Percentiles rank a stretch among this genome's conserved stretches.
These are phyloP conservation scores for Potentilla sterilis DNA, from an alignment of 306 rosid genomes.

Conservation along the genomic window DNA sequence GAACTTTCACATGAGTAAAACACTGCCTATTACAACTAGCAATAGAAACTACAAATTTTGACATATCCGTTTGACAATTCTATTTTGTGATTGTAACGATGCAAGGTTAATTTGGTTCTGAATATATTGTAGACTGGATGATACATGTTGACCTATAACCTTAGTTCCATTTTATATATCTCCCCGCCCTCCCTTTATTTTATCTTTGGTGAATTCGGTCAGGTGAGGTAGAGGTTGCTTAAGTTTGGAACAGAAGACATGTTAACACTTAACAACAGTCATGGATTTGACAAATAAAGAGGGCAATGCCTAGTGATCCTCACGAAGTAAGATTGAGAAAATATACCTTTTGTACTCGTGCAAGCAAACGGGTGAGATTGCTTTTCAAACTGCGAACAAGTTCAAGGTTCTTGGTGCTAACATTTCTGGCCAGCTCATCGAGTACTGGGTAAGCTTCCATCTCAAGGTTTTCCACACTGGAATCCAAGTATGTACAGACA, in stretches of 20 bases:
- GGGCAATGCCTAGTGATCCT: not conserved
- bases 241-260: not conserved
- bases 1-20: not conserved
- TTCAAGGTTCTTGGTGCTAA: conserved; percentile 96
- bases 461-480: conserved; percentile 84
- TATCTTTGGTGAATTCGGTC: not conserved
- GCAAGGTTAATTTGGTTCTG: not conserved
- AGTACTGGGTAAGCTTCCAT: conserved; percentile 85
- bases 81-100: not conserved
- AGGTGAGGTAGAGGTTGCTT: not conserved
- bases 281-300: conserved; percentile 12
- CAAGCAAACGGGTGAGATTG: conserved; percentile 87
- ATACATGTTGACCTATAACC: not conserved
- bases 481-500: conserved; percentile 76
- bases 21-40: not conserved
- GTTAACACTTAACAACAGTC: not conserved
- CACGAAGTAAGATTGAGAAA: not conserved
- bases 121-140: not conserved
- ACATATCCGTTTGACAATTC: too few relatives aligned
- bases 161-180: not conserved
- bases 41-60: not conserved
- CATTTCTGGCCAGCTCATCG: conserved; percentile 93
- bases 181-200: not conserved
- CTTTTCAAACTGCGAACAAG: conserved; percentile 94
- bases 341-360: conserved; percentile 90